Evolutionary conservation across 2,329 filamentous ascomycete genomes (phyloP).

Genomic region (Decorospora gaudefroyi): DNA sequence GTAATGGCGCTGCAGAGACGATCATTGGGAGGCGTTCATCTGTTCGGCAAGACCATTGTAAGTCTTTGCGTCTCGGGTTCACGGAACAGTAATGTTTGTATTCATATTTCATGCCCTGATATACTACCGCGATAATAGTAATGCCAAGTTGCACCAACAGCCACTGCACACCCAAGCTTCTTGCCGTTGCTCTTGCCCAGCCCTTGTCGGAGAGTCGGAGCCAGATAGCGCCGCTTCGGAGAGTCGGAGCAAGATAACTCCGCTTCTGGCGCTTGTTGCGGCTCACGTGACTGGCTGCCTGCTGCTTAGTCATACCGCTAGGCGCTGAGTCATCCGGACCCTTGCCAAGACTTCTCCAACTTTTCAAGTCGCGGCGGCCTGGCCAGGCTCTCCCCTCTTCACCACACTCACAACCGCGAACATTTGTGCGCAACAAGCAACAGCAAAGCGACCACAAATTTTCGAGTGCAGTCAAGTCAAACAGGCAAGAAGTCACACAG

Average conservation of each 20-base stretch:
- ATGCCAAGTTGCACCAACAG: constrained; percentile 8
- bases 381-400: constrained; percentile 9
- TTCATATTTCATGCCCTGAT: constrained; percentile 7
- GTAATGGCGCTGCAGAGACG: constrained; percentile 6
- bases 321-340: too few relatives aligned
- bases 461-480: constrained; percentile 17
- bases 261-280: too few relatives aligned
- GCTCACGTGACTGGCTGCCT: constrained; percentile 1
- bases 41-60: constrained; percentile 6
- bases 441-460: constrained; percentile 19
- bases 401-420: constrained; percentile 15
- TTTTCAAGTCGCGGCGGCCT: constrained; percentile 7
- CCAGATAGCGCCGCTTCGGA: too few relatives aligned
- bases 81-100: not conserved
- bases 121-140: constrained; percentile 12
- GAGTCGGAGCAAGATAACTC: too few relatives aligned
- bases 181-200: not conserved
- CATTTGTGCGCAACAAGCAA: constrained; percentile 19
- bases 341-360: constrained; percentile 15
- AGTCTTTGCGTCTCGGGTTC: constrained; percentile 1
- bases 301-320: constrained; percentile 4
- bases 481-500: constrained; percentile 21
- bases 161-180: not conserved
- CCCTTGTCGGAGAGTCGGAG: not conserved
- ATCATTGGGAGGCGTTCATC: constrained; percentile 16